These are phyloP conservation scores for Exsudoporus frostii DNA, from an alignment of 768 basidiomycete species.

Conservation along the genomic window DNA sequence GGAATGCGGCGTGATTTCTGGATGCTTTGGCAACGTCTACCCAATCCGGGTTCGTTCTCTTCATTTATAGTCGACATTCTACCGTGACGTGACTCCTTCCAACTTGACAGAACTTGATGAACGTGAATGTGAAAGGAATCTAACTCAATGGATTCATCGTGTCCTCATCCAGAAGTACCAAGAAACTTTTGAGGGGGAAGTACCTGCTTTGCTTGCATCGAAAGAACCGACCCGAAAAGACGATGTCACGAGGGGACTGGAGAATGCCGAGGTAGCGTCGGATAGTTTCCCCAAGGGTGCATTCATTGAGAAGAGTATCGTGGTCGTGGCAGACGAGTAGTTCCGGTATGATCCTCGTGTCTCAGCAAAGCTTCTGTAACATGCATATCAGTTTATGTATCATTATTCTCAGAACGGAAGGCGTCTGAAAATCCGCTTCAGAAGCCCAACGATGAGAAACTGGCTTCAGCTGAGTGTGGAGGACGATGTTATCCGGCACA, in stretches of 20 bases:
- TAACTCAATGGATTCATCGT: slow-evolving; percentile 45
- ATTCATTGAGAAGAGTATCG: slow-evolving; percentile 8
- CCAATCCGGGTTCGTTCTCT: neutral
- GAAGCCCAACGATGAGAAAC: neutral
- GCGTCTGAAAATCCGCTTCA: neutral
- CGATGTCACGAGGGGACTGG: slow-evolving; percentile 44
- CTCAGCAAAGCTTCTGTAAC: neutral
- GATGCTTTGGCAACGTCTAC: neutral
- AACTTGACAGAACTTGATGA: neutral
- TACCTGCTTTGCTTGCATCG: slow-evolving; percentile 39
- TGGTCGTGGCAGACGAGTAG: slow-evolving; percentile 6
- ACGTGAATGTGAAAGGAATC: slow-evolving; percentile 32
- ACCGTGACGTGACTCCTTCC: neutral
- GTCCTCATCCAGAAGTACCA: slow-evolving; percentile 31
- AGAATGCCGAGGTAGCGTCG: slow-evolving; percentile 18
- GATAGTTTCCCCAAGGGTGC: slow-evolving; percentile 3
- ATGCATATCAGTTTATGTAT: neutral
- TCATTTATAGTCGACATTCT: neutral
- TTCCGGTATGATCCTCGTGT: neutral
- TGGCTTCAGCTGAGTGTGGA: neutral
- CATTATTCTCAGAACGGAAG: neutral
- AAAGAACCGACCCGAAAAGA: slow-evolving; percentile 49
- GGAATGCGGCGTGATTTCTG: neutral
- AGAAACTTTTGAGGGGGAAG: slow-evolving; percentile 38
- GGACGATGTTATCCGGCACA: neutral